Evolutionary conservation across 2,329 filamentous ascomycete species (phyloP).

Genomic region (Aureobasidium melanogenum): DNA sequence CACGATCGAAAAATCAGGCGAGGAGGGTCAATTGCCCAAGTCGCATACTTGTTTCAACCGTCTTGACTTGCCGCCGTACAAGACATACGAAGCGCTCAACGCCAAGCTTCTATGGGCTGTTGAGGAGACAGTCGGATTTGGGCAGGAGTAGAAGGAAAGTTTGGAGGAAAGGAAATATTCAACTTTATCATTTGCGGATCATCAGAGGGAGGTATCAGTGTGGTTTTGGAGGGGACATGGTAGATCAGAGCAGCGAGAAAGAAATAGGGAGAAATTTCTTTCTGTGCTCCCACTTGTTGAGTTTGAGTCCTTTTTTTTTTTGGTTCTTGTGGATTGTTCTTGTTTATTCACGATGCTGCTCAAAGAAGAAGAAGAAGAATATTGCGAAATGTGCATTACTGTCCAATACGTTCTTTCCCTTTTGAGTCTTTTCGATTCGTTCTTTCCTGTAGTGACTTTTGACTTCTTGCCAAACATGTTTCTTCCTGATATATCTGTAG

Average conservation of each 20-base stretch:
- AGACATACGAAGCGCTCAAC: slow-evolving; percentile 74
- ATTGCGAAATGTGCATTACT: background rate
- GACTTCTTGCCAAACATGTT: too few species aligned
- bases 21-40: slow-evolving; percentile 83
- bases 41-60: slow-evolving; percentile 99
- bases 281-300: background rate
- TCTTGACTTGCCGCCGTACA: slow-evolving; percentile 89
- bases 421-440: too few species aligned
- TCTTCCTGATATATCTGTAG: too few species aligned
- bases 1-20: slow-evolving; percentile 96
- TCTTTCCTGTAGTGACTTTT: too few species aligned
- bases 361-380: background rate
- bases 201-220: background rate
- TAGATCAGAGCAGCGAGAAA: background rate
- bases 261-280: background rate
- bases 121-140: slow-evolving; percentile 97
- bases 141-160: slow-evolving; percentile 66
- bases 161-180: background rate
- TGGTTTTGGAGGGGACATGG: background rate
- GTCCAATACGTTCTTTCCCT: background rate
- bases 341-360: background rate
- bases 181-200: background rate
- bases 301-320: background rate
- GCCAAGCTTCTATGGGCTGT: slow-evolving; percentile 92
- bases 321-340: background rate